Evolutionary conservation across 2,329 filamentous ascomycete genomes (phyloP).

Genomic region (Elsinoe batatas): DNA sequence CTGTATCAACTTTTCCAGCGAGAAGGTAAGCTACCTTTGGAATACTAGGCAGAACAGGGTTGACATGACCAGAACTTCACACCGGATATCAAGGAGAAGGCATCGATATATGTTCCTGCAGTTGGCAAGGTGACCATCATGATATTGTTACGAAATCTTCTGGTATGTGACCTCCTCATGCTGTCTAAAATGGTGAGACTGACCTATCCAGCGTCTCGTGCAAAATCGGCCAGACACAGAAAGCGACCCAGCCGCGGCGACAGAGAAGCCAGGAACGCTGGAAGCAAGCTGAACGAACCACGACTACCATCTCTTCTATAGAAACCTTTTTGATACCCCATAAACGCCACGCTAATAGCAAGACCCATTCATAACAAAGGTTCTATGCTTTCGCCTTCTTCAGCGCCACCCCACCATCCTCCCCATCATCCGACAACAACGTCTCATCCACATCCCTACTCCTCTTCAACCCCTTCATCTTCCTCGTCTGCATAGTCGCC

Average conservation of each 20-base stretch:
- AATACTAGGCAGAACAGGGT: background rate
- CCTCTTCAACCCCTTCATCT: slow-evolving; percentile 98
- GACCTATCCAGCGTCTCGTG: slow-evolving; percentile 31
- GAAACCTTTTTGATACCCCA: slow-evolving; percentile 14
- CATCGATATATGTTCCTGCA: slow-evolving; percentile 91
- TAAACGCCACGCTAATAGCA: slow-evolving; percentile 17
- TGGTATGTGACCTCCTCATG: slow-evolving; percentile 49
- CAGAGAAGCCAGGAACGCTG: slow-evolving; percentile 18
- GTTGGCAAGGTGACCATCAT: slow-evolving; percentile 98
- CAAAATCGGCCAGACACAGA: slow-evolving; percentile 32
- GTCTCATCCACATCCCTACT: slow-evolving; percentile 49
- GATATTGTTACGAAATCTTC: slow-evolving; percentile 75
- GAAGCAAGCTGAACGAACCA: slow-evolving; percentile 14
- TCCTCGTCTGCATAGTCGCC: slow-evolving; percentile 77
- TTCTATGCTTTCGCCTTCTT: slow-evolving; percentile 16
- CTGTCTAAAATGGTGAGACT: slow-evolving; percentile 15
- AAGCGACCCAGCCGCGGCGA: slow-evolving; percentile 19
- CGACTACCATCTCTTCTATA: slow-evolving; percentile 10
- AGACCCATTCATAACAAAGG: background rate
- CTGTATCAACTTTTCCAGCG: slow-evolving; percentile 98
- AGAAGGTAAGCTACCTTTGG: slow-evolving; percentile 47
- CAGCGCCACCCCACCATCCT: slow-evolving; percentile 16
- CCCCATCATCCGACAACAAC: slow-evolving; percentile 20
- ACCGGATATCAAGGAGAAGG: slow-evolving; percentile 83
- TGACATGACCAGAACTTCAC: slow-evolving; percentile 60